Base-by-base conservation (phyloP, 2,329 filamentous ascomycete genomes). In the Graphilbum fragrans region DNA sequence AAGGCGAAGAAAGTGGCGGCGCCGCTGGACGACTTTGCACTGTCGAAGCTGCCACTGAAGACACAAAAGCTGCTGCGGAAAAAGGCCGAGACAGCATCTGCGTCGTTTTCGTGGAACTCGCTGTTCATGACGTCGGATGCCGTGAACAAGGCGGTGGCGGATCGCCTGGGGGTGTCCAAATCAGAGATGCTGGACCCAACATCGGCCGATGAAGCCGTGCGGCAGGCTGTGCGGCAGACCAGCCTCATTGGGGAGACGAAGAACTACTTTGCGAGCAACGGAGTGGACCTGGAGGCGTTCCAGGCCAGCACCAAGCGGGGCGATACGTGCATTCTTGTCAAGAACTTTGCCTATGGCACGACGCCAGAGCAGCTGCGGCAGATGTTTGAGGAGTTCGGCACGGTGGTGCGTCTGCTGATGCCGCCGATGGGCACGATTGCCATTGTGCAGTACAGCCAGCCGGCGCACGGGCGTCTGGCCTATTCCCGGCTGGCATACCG, bases 51-150 rank as follows among this genome's bases (percentile, higher is more conserved):
- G 51, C 90, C 92, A 16, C 66, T 96, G 49, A 96, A 95, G 64
- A 92, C 93, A 60, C 92, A 96, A 60, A 86, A 86, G 52, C 75
- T 93, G 53, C 83, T 96, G 50, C 86, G 83, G 57, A 84, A 83
- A 54, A 93, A 85, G 62, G 73, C 80, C 38, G 82, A 90, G 53
- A 85, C 88, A 19, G 72, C 83, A 9, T 81, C 80, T 23, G 77
- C 74, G 38, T 78, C 75, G 1, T 96, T 96, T 64, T 94, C 90
- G 58, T 98, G 92, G 92, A 98, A 98, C 66, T 90, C 88, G n/a
- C 69, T 98, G n/a, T 98, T 92, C 61, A 93, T 98, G 84, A 95
- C 83, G 61, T 83, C 86, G 64, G 88, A 98, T 65, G 86, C 92
- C 39, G 87, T 98, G 40, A 88, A 95, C 62, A 79, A 85, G 38